Percentiles rank a stretch among this genome's conserved stretches.
phyloP scores from a whole-genome alignment of 148 eudicot species.

The Fagopyrum homotropicum region DNA sequence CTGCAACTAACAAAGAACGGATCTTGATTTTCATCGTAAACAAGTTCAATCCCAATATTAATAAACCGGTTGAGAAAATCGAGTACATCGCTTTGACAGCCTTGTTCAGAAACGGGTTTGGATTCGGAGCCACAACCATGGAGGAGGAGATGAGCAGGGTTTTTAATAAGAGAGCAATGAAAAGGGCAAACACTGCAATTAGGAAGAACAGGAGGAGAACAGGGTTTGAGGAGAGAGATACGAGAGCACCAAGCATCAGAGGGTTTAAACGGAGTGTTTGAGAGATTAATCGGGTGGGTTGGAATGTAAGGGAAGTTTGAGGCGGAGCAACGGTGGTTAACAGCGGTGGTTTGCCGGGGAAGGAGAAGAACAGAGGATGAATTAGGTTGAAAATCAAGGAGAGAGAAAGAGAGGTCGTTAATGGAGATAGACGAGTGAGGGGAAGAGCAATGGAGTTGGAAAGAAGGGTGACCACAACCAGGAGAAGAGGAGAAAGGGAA shows the following conservation, averaged over 20 bases:
- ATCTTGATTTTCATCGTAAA: slow-evolving; percentile 37
- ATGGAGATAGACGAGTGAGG: slow-evolving; percentile 20
- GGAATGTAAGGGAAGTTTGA: slow-evolving; percentile 27
- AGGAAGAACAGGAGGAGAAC: slow-evolving; percentile 32
- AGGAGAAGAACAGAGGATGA: slow-evolving; percentile 36
- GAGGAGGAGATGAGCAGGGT: slow-evolving; percentile 35
- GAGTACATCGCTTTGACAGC: slow-evolving; percentile 48
- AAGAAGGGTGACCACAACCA: slow-evolving; percentile 64
- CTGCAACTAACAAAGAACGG: slow-evolving; percentile 33
- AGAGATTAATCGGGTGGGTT: slow-evolving; percentile 31
- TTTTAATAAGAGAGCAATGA: slow-evolving; percentile 45
- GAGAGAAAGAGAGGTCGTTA: slow-evolving; percentile 39
- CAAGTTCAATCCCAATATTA: slow-evolving; percentile 35
- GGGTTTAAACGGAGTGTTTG: slow-evolving; percentile 42
- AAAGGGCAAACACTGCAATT: slow-evolving; percentile 52
- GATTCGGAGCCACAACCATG: slow-evolving; percentile 31
- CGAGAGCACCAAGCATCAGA: slow-evolving; percentile 55
- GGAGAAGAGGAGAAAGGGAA: slow-evolving; percentile 50
- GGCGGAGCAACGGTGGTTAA: slow-evolving; percentile 17
- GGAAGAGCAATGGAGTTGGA: slow-evolving; percentile 29
- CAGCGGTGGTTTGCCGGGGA: slow-evolving; percentile 16
- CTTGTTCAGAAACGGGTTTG: slow-evolving; percentile 24
- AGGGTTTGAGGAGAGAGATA: slow-evolving; percentile 47
- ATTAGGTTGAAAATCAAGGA: slow-evolving; percentile 32
- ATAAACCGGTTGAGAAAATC: slow-evolving; percentile 37